These are phyloP conservation scores for Pichia paraexigua DNA, from an alignment of 805 yeast species.

Conservation along the genomic window DNA sequence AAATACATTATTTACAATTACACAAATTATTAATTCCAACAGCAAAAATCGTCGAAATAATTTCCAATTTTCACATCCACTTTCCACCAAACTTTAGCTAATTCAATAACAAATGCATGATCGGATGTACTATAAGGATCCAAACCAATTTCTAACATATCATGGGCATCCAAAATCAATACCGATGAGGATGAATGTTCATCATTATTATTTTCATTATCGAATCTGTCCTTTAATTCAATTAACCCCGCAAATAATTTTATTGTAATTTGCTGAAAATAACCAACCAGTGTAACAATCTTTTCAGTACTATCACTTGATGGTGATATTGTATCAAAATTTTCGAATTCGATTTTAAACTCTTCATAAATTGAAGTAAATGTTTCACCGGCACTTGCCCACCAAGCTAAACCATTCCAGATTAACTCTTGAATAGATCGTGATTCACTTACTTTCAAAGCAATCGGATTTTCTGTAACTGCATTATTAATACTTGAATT, in stretches of 20 bases:
- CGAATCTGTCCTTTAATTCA: slow-evolving; percentile 27
- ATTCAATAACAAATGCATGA: slow-evolving; percentile 34
- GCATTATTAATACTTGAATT: slow-evolving; percentile 12
- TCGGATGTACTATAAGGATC: slow-evolving; percentile 45
- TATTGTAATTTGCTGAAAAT: slow-evolving; percentile 42
- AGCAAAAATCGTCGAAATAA: slow-evolving; percentile 28
- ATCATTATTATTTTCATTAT: slow-evolving; percentile 15
- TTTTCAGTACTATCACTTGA: slow-evolving; percentile 19
- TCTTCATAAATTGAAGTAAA: slow-evolving; percentile 33
- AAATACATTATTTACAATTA: background rate
- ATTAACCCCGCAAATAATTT: slow-evolving; percentile 33
- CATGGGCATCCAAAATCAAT: slow-evolving; percentile 23
- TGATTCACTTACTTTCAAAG: slow-evolving; percentile 31
- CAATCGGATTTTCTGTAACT: background rate
- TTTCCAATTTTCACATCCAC: slow-evolving; percentile 34
- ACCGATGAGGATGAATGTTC: background rate
- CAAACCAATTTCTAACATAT: slow-evolving; percentile 49
- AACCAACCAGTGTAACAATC: slow-evolving; percentile 35
- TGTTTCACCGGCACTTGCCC: slow-evolving; percentile 79
- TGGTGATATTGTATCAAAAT: slow-evolving; percentile 15
- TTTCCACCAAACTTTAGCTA: slow-evolving; percentile 43
- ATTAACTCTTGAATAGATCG: slow-evolving; percentile 49
- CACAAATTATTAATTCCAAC: background rate
- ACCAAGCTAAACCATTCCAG: slow-evolving; percentile 73
- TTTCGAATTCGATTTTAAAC: slow-evolving; percentile 29